A percentile compares a stretch with the other conserved stretches of the same genome.
Conservation (phyloP, 331 rosid genomes). For the Telfairia occidentalis region DNA sequence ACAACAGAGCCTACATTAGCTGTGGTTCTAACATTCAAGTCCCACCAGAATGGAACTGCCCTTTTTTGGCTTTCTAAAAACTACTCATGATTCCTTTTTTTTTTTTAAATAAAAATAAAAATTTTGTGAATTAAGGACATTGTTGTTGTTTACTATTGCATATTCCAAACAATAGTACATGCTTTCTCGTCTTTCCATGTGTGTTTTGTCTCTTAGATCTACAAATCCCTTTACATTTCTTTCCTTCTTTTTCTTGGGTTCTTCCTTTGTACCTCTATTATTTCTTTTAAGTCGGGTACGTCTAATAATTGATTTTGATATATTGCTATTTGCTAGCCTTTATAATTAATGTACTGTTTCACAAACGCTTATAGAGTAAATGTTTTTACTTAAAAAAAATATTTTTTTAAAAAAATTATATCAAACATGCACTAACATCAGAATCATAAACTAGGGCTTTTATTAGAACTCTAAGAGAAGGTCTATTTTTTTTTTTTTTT, state of each 20-base stretch:
- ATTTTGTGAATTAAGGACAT: neutral
- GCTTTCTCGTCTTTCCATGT: conserved; percentile 3
- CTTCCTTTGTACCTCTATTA: neutral
- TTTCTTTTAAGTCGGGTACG: neutral
- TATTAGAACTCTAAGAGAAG: no score
- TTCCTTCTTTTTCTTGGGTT: neutral
- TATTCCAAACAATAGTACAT: conserved; percentile 1
- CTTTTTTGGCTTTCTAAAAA: neutral
- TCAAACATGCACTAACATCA: no score
- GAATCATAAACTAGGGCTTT: no score
- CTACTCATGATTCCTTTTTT: neutral
- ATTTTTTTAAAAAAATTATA: no score
- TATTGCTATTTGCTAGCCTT: no score
- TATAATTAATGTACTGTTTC: no score
- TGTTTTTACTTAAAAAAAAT: no score
- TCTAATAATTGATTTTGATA: neutral
- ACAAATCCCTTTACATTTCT: neutral
- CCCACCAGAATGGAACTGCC: neutral
- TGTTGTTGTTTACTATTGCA: neutral
- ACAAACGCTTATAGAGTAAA: no score
- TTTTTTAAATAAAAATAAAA: neutral
- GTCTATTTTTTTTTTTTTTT: no score
- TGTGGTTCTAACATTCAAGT: neutral
- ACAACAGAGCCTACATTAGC: neutral
- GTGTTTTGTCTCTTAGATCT: neutral